A percentile compares a stretch with the other conserved stretches of the same genome.
These are phyloP conservation scores for Claviceps fusiformis DNA, from an alignment of 2,329 filamentous ascomycete species.

Conservation along the genomic window DNA sequence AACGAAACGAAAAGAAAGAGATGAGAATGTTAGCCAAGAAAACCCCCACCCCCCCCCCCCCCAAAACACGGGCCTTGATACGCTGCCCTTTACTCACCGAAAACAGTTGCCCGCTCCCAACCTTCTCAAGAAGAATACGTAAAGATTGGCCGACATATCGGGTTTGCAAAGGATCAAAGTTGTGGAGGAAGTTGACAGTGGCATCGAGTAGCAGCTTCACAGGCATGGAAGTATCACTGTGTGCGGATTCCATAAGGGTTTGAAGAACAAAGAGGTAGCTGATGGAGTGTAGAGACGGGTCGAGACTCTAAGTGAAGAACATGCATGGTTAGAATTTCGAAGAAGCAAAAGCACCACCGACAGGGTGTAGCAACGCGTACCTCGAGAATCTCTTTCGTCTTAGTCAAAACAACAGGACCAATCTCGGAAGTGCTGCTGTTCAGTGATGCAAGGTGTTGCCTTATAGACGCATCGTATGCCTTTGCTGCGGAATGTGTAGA, in stretches of 20 bases:
- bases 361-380: conserved; percentile 13
- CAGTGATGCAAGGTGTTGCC: conserved; percentile 2
- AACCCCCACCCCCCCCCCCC: background rate
- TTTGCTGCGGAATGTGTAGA: background rate
- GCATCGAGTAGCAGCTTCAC: conserved; percentile 24
- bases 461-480: conserved; percentile 3
- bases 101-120: conserved; percentile 25
- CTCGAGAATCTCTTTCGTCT: conserved; percentile 26
- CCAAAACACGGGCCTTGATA: too few species aligned
- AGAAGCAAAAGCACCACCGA: too few species aligned
- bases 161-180: conserved; percentile 37
- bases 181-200: conserved; percentile 29
- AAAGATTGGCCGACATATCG: conserved; percentile 35
- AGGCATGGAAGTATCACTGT: conserved; percentile 17
- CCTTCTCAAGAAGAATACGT: conserved; percentile 27
- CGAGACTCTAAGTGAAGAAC: conserved; percentile 25
- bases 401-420: conserved; percentile 15
- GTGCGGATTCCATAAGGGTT: conserved; percentile 16
- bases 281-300: conserved; percentile 36
- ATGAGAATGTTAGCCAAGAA: background rate
- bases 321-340: background rate
- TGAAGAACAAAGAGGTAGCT: conserved; percentile 37
- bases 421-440: background rate
- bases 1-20: background rate
- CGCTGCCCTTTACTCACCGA: conserved; percentile 23